A percentile compares a stretch with the other conserved stretches of the same genome.
Evolutionary conservation across 2,329 filamentous ascomycete genomes (phyloP).

Genomic region (Colletotrichum navitas): DNA sequence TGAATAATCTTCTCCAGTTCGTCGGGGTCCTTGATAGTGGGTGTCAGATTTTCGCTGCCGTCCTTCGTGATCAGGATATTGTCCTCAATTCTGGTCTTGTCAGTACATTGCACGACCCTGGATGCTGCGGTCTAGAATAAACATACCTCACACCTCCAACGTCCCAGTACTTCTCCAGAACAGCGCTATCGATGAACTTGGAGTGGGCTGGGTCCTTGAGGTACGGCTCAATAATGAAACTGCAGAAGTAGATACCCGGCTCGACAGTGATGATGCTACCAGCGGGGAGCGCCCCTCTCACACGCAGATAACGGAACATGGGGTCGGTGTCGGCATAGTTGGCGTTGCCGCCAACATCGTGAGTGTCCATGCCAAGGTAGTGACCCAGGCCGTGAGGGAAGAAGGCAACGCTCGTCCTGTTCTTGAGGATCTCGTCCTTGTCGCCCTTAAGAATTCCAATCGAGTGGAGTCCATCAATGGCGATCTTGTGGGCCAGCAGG

Average conservation of each 20-base stretch:
- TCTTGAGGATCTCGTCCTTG: slow-evolving; percentile 79
- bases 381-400: slow-evolving; percentile 93
- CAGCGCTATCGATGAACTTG: slow-evolving; percentile 80
- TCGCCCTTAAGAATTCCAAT: slow-evolving; percentile 80
- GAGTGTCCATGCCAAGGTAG: slow-evolving; percentile 92
- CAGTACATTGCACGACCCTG: slow-evolving; percentile 36
- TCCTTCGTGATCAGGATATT: slow-evolving; percentile 79
- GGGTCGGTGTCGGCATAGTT: slow-evolving; percentile 84
- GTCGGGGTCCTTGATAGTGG: slow-evolving; percentile 75
- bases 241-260: slow-evolving; percentile 93
- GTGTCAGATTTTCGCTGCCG: slow-evolving; percentile 80
- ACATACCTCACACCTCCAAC: slow-evolving; percentile 79
- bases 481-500: slow-evolving; percentile 81
- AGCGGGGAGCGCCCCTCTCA: slow-evolving; percentile 80
- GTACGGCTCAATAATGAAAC: slow-evolving; percentile 87
- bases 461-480: slow-evolving; percentile 81
- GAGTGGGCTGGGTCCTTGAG: slow-evolving; percentile 78
- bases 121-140: not conserved
- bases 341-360: slow-evolving; percentile 84
- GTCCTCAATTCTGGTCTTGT: slow-evolving; percentile 68
- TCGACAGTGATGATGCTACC: slow-evolving; percentile 92
- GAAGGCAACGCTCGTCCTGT: slow-evolving; percentile 88
- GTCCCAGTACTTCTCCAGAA: slow-evolving; percentile 84
- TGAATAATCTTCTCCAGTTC: slow-evolving; percentile 67
- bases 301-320: slow-evolving; percentile 88